These are phyloP conservation scores for Sicyos baderoa DNA, from an alignment of 306 rosid species.

Conservation along the genomic window DNA sequence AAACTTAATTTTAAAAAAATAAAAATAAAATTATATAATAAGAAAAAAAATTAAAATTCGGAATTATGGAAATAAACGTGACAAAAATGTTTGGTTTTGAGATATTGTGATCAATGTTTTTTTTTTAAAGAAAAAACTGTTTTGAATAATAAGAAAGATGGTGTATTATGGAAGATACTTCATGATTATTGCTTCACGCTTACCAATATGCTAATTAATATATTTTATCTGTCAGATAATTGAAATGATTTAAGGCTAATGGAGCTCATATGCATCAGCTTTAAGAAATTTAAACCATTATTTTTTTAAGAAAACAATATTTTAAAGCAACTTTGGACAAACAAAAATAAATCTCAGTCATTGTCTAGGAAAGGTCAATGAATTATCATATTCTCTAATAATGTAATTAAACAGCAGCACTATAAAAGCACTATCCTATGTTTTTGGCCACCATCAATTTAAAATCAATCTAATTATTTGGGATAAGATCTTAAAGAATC, in stretches of 20 bases:
- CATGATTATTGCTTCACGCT: background rate
- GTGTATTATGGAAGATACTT: background rate
- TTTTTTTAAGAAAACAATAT: background rate
- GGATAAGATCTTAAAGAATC: constrained; percentile 8
- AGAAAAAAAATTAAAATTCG: too few species aligned
- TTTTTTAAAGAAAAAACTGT: too few species aligned
- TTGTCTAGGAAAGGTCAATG: background rate
- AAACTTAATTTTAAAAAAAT: too few species aligned
- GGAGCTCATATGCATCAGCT: background rate
- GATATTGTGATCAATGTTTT: too few species aligned
- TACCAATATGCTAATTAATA: background rate
- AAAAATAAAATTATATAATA: too few species aligned
- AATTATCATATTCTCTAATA: background rate
- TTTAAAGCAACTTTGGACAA: constrained; percentile 8
- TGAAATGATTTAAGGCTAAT: constrained; percentile 2
- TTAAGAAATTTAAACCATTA: background rate
- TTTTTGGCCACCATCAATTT: background rate
- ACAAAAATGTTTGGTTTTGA: too few species aligned
- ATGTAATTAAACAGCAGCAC: background rate
- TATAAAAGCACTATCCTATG: background rate
- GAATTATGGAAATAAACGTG: too few species aligned
- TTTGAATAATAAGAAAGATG: background rate
- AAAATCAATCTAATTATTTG: background rate
- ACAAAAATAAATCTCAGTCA: background rate
- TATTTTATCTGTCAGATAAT: background rate